These are phyloP conservation scores for Hymenochaete sp. DNA, from an alignment of 1,284 basidiomycete genomes.

Conservation along the genomic window DNA sequence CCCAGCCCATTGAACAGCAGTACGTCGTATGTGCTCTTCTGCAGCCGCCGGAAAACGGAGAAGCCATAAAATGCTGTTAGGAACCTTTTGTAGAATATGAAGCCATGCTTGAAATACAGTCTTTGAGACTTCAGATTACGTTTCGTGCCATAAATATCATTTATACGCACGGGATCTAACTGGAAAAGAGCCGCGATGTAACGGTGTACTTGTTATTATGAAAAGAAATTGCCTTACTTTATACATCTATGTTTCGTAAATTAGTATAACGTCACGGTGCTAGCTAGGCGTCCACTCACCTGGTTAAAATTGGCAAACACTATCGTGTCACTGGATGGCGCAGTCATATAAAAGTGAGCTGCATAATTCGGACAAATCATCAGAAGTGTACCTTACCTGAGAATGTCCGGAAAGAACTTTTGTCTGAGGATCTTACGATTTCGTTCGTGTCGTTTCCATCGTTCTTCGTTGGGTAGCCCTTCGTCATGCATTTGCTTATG, in stretches of 20 bases:
- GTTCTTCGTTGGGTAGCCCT: too few species aligned
- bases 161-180: constrained; percentile 39
- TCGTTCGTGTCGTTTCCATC: constrained; percentile 42
- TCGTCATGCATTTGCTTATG: constrained; percentile 44
- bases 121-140: too few species aligned
- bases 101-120: constrained; percentile 49
- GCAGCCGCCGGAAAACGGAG: constrained; percentile 51
- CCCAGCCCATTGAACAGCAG: constrained; percentile 45
- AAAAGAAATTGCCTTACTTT: constrained; percentile 28
- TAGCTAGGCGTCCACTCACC: constrained; percentile 25
- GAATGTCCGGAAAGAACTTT: constrained; percentile 40
- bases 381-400: constrained; percentile 27
- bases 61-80: constrained; percentile 52
- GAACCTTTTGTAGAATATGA: constrained; percentile 41
- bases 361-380: neutral
- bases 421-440: constrained; percentile 38
- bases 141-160: neutral
- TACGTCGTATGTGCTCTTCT: constrained; percentile 42
- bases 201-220: neutral
- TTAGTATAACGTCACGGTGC: constrained; percentile 18
- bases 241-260: constrained; percentile 34
- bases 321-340: constrained; percentile 32
- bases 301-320: constrained; percentile 63
- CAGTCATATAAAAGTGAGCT: too few species aligned
- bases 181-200: constrained; percentile 17